A percentile compares a stretch with the other conserved stretches of the same genome.
These are phyloP conservation scores for Phialemoniopsis sp. DNA, from an alignment of 2,329 filamentous ascomycete species.

Conservation along the genomic window DNA sequence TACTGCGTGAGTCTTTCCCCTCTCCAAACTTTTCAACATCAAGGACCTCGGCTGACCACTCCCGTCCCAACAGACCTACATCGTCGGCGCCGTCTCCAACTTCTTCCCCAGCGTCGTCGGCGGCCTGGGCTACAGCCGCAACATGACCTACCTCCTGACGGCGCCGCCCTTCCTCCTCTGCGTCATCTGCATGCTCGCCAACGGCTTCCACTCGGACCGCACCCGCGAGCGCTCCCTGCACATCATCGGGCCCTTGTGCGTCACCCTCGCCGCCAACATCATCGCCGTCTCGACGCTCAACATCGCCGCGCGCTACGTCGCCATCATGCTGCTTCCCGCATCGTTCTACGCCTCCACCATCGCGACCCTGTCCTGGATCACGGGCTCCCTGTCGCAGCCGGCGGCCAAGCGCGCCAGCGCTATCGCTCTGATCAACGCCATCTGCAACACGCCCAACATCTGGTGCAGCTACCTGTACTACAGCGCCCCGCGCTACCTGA, in stretches of 20 bases:
- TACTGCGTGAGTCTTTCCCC: slow-evolving; percentile 12
- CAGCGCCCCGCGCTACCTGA: slow-evolving; percentile 15
- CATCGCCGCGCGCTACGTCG: slow-evolving; percentile 19
- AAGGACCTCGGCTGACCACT: not conserved
- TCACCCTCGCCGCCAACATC: slow-evolving; percentile 20
- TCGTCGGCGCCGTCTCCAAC: slow-evolving; percentile 21
- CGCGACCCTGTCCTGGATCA: slow-evolving; percentile 22
- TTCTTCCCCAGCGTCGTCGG: slow-evolving; percentile 29
- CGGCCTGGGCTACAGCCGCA: slow-evolving; percentile 37
- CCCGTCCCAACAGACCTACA: slow-evolving; percentile 15
- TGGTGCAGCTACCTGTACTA: slow-evolving; percentile 21
- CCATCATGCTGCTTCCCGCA: slow-evolving; percentile 23
- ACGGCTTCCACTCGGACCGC: slow-evolving; percentile 22
- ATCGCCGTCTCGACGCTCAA: slow-evolving; percentile 21
- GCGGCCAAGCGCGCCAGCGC: slow-evolving; percentile 17
- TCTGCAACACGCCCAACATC: slow-evolving; percentile 21
- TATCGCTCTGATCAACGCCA: slow-evolving; percentile 20
- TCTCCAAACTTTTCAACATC: not conserved
- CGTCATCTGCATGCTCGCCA: slow-evolving; percentile 22
- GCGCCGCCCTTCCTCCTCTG: slow-evolving; percentile 22
- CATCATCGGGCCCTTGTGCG: slow-evolving; percentile 16
- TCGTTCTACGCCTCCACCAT: slow-evolving; percentile 18
- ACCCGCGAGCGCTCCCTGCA: slow-evolving; percentile 19
- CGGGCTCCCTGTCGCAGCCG: slow-evolving; percentile 16
- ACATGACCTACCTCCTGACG: slow-evolving; percentile 13